Percentiles rank a stretch among this genome's conserved stretches.
Evolutionary conservation across 2,329 filamentous ascomycete genomes (phyloP).

Genomic region (Talaromyces sp.): DNA sequence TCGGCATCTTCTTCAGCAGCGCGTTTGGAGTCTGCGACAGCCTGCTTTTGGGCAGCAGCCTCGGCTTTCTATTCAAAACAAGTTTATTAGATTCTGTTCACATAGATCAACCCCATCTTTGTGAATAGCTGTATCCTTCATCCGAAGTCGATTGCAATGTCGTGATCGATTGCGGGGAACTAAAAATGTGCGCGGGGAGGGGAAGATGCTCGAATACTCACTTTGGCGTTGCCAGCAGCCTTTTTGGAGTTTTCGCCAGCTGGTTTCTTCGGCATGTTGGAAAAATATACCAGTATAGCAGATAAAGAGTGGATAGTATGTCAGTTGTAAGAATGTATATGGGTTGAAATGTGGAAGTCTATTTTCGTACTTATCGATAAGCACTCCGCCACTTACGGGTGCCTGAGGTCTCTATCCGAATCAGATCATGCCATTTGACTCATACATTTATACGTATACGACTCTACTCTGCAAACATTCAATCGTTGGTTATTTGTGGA

Average conservation of each 20-base stretch:
- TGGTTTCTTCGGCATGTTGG: slow-evolving; percentile 68
- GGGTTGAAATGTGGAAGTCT: not conserved
- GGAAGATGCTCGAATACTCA: slow-evolving; percentile 26
- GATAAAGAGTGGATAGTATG: not conserved
- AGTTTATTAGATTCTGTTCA: not conserved
- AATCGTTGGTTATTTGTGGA: not conserved
- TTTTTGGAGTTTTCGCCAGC: slow-evolving; percentile 80
- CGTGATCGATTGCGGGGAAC: slow-evolving; percentile 16
- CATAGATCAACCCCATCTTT: not conserved
- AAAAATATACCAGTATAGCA: not conserved
- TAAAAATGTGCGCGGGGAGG: slow-evolving; percentile 20
- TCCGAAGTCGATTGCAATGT: not conserved
- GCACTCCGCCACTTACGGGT: slow-evolving; percentile 4
- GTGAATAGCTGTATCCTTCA: not conserved
- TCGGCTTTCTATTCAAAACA: slow-evolving; percentile 73
- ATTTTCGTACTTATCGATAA: slow-evolving; percentile 12
- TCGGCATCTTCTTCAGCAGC: slow-evolving; percentile 67
- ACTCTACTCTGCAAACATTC: not conserved
- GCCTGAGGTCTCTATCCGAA: not conserved
- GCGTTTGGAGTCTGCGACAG: slow-evolving; percentile 63
- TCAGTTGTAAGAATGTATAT: not conserved
- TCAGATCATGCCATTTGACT: not conserved
- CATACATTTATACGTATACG: not conserved
- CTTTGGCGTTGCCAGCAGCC: slow-evolving; percentile 72
- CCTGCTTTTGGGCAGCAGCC: slow-evolving; percentile 74